These are phyloP conservation scores for Alloteropsis semialata DNA, from an alignment of 176 grass and related monocot species.

Conservation along the genomic window DNA sequence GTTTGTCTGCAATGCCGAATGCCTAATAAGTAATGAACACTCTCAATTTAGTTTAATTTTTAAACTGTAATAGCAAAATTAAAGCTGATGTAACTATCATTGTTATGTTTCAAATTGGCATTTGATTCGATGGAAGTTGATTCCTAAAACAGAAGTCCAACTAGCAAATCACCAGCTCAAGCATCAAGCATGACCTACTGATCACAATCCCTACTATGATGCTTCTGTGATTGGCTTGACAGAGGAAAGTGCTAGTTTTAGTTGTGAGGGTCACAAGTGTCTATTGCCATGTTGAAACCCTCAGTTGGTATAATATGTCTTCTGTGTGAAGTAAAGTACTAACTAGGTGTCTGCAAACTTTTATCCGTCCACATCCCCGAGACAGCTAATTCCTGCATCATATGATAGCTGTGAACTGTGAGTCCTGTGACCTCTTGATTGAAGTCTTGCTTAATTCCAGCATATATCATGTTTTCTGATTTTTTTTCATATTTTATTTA, in stretches of 20 bases:
- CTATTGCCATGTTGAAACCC: not conserved
- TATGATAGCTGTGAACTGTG: conserved; percentile 26
- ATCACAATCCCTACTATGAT: not conserved
- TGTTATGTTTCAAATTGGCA: not conserved
- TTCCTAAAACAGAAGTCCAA: not conserved
- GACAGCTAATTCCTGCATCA: not conserved
- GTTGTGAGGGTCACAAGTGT: not conserved
- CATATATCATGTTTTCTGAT: conserved; percentile 31
- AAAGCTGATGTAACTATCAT: not conserved
- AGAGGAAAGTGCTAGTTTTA: not conserved
- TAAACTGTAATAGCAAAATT: not conserved
- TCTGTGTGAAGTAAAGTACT: conserved; percentile 2
- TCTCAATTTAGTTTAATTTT: not conserved
- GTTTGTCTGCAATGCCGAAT: not conserved
- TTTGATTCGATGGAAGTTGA: not conserved
- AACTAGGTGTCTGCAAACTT: not conserved
- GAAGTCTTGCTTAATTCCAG: not conserved
- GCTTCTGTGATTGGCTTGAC: not conserved
- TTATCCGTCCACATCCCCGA: not conserved
- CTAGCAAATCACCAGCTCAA: not conserved
- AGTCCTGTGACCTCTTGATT: not conserved
- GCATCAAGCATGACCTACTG: not conserved
- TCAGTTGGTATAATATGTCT: not conserved
- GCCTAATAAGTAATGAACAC: not conserved
- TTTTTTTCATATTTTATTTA: not conserved